Conservation (phyloP, 2,329 filamentous ascomycete species). For the Pezicula radicicola region DNA sequence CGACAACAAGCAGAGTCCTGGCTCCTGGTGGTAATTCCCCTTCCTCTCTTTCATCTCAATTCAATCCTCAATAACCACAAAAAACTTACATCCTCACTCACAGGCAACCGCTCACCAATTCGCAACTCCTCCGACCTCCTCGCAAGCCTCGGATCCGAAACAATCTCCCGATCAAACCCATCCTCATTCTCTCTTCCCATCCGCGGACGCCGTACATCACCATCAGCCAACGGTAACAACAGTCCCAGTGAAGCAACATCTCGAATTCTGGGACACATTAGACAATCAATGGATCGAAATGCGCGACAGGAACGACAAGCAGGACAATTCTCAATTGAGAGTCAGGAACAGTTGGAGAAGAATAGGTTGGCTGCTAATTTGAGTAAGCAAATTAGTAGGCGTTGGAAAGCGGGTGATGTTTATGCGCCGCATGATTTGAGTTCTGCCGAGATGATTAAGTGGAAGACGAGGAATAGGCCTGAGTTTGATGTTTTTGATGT, state of each 20-base stretch:
- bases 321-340: neutral
- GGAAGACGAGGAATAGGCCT: conserved; percentile 55
- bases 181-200: too few relatives aligned
- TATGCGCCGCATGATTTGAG: conserved; percentile 89
- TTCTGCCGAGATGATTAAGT: conserved; percentile 76
- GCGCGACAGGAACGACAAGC: neutral
- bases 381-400: conserved; percentile 62
- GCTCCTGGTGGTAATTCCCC: conserved; percentile 21
- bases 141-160: neutral
- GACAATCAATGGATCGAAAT: neutral
- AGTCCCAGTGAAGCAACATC: too few relatives aligned
- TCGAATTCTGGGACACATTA: neutral
- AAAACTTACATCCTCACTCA: neutral
- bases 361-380: conserved; percentile 44
- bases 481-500: conserved; percentile 74
- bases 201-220: too few relatives aligned
- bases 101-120: neutral
- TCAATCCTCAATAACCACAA: conserved; percentile 1
- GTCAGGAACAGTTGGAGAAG: conserved; percentile 6
- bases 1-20: conserved; percentile 16
- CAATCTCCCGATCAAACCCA: too few relatives aligned
- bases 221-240: neutral
- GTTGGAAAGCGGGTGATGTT: conserved; percentile 76
- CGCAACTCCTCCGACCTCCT: neutral
- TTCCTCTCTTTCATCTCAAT: neutral